Base-by-base conservation (phyloP, 768 basidiomycete genomes). In the Suillus plorans region DNA sequence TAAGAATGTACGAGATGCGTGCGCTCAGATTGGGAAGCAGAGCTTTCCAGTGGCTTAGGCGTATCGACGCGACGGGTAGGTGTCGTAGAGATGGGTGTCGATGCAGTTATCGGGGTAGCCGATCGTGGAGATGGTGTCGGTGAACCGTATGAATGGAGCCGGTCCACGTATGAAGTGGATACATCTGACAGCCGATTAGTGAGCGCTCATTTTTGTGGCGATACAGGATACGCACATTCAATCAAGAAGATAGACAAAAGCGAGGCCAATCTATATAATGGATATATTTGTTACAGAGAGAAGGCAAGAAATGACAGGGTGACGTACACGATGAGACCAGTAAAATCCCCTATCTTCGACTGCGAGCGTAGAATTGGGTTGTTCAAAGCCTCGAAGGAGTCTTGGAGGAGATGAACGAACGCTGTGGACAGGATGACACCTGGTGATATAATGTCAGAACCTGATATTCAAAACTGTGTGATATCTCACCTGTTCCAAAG, bases 361-460 rank as follows among this genome's bases (percentile, higher is more conserved):
- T 74, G 72, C 60, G 74, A 71, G 60, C 80, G 81, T 18, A 90
- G 81, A 4, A 68, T 71, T 0, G 80, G 79, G 63, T 82, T 77
- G 50, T 79, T 78, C 2, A 94, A 79, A 0, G 85, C 82, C 62
- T 83, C 82, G 69, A 91, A 93, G 0, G 91, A 86, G 64, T 93
- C 91, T 67, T 91, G 89, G 14, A 94, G 79, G 10, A 94, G 80
- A 73, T 94, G 92, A 20, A 89, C 87, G 69, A 94, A 94, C 0
- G 91, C 92, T 0, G 92, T 94, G 4, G 92, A 87, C 5, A 94
- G 74, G 41, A 94, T 94, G 16, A 92, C 91, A 13, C 91, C 91
- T 85, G 64, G n/a, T 28, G 14, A 41, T 18, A 12, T 13, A n/a
- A 34, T 28, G 25, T 41, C 25, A 28, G 39, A 41, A 41, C 1